Base-by-base conservation (phyloP, 371 early-diverging fungal genomes). In the Mortierella sp. region DNA sequence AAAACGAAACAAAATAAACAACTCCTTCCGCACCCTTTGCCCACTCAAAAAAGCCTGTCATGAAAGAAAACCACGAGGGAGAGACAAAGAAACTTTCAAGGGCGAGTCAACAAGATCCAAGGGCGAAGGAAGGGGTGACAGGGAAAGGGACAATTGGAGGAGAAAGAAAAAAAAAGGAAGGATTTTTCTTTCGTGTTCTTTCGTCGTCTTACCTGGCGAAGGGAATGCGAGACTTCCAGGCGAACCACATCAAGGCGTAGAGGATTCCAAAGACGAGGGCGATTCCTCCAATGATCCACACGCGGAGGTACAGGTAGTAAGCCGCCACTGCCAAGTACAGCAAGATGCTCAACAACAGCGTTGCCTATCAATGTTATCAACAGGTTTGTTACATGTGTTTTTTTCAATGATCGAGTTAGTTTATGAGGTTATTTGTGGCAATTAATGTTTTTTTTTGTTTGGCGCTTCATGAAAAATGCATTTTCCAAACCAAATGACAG, bases 181-280 rank as follows among this genome's bases (percentile, higher is more conserved):
- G 14, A 40, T 24, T 64, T 64, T n/a, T 22, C n/a, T 37, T 24
- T 24, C 19, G 41, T n/a, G 3, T 26, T 31, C 24, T 5, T 58
- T 6, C 34, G 10, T 41, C 6, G 5, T 50, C n/a, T 68, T 73
- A 74, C 74, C 26, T 78, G 50, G 88, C 85, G 65, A 88, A 86
- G n/a, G 86, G 86, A 50, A 88, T 88, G 29, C 86, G 80, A 40
- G 73, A 64, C 61, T 69, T 71, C 88, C 88, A 88, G 41, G 64
- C 80, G 48, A 67, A 86, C 76, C 85, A 86, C 74, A 79, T 76
- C 24, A 71, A 71, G 22, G 83, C 69, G 55, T 86, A 85, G 24
- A 88, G 63, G 19, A 84, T 29, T 22, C 71, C 88, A 78, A 85
- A 84, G 74, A 88, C 31, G 7, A 70, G 24, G 13, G 71, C 68